phyloP scores from a whole-genome alignment of 2,329 filamentous ascomycete species.

The Dactylonectria estremocensis region DNA sequence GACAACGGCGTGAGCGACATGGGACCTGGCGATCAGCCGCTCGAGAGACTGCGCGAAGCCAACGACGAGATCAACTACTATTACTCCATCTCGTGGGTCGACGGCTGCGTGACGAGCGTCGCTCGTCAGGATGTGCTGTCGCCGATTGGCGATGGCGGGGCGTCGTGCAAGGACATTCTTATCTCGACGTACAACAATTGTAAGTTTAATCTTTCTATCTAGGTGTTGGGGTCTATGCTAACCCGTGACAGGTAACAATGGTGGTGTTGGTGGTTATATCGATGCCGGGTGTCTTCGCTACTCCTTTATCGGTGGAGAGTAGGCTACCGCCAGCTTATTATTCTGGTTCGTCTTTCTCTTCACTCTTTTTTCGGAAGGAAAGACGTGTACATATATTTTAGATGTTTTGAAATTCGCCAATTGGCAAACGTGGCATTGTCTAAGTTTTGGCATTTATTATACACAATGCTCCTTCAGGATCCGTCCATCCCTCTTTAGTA shows the following conservation, averaged over 20 bases:
- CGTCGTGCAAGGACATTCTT: background rate
- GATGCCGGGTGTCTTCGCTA: slow-evolving; percentile 26
- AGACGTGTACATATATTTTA: background rate
- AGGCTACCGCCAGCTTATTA: background rate
- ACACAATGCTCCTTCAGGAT: background rate
- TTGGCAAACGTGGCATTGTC: background rate
- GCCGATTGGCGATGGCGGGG: background rate
- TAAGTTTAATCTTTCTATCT: slow-evolving; percentile 7
- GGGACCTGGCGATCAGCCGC: background rate
- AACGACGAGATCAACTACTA: background rate
- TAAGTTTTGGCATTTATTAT: background rate
- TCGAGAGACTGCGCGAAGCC: background rate
- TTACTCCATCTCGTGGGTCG: slow-evolving; percentile 19
- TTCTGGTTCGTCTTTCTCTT: background rate
- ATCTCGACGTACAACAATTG: slow-evolving; percentile 1
- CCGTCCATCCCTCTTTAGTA: background rate
- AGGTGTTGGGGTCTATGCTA: background rate
- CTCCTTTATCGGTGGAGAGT: background rate
- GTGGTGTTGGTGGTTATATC: slow-evolving; percentile 20
- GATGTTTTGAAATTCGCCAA: background rate
- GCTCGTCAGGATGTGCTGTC: background rate
- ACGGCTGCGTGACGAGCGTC: slow-evolving; percentile 21
- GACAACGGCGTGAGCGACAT: background rate
- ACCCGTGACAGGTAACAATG: slow-evolving; percentile 19
- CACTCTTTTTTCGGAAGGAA: background rate